phyloP scores from a whole-genome alignment of 2,329 filamentous ascomycete species.

The Penicillium sp. region DNA sequence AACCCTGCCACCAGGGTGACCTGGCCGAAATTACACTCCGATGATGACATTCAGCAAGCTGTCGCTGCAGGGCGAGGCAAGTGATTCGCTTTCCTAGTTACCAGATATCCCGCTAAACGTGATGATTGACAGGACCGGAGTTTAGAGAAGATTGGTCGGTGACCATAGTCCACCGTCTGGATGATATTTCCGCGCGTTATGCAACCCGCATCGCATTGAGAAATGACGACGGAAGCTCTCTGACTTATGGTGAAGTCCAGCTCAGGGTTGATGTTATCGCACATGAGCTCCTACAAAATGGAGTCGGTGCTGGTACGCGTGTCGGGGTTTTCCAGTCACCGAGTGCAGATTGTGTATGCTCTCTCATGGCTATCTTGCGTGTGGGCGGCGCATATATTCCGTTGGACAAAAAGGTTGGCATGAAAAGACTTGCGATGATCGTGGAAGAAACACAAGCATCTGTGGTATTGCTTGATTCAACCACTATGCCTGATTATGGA shows the following conservation, averaged over 20 bases:
- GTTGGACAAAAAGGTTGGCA: slow-evolving; percentile 30
- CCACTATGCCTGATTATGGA: slow-evolving; percentile 5
- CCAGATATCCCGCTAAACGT: background rate
- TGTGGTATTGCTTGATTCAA: slow-evolving; percentile 11
- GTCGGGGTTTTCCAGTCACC: slow-evolving; percentile 47
- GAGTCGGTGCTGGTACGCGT: slow-evolving; percentile 16
- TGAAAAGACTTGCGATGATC: slow-evolving; percentile 27
- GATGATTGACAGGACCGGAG: slow-evolving; percentile 16
- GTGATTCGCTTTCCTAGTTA: background rate
- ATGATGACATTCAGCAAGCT: slow-evolving; percentile 16
- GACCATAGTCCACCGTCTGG: slow-evolving; percentile 40
- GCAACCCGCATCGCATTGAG: slow-evolving; percentile 28
- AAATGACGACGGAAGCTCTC: slow-evolving; percentile 22
- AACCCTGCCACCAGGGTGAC: slow-evolving; percentile 21
- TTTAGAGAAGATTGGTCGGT: slow-evolving; percentile 31
- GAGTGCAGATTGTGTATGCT: slow-evolving; percentile 26
- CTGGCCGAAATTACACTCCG: slow-evolving; percentile 17
- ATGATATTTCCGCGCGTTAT: slow-evolving; percentile 31
- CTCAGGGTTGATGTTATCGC: slow-evolving; percentile 38
- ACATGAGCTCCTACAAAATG: slow-evolving; percentile 22
- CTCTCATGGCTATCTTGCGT: slow-evolving; percentile 34
- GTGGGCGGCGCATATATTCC: slow-evolving; percentile 37
- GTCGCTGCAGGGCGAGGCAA: slow-evolving; percentile 19
- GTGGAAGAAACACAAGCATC: slow-evolving; percentile 9
- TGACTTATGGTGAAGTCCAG: slow-evolving; percentile 42